Evolutionary conservation across 1,284 basidiomycete genomes (phyloP).

Genomic region (Baeospora myosura): DNA sequence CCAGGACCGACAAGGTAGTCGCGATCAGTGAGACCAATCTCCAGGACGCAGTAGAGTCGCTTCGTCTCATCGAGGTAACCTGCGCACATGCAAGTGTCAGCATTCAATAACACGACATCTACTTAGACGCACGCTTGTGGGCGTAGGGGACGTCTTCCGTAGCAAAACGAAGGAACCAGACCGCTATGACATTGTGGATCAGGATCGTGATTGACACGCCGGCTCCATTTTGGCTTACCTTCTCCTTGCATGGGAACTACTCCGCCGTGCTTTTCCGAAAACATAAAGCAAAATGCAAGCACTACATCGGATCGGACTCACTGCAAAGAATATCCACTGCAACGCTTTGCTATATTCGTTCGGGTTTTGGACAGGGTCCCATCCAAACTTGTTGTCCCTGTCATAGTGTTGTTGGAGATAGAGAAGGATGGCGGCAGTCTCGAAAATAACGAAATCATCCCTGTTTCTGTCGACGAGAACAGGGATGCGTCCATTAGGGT

Average conservation of each 20-base stretch:
- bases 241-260: conserved; percentile 75
- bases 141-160: conserved; percentile 62
- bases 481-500: conserved; percentile 63
- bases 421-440: conserved; percentile 59
- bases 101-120: neutral
- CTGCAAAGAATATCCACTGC: conserved; percentile 78
- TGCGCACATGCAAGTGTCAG: conserved; percentile 17
- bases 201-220: too few relatives aligned
- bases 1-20: conserved; percentile 64
- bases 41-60: conserved; percentile 70
- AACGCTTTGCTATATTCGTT: conserved; percentile 52
- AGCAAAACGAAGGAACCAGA: conserved; percentile 49
- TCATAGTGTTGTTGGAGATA: conserved; percentile 61
- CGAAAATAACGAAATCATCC: conserved; percentile 55
- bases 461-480: conserved; percentile 51
- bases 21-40: conserved; percentile 56
- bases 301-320: conserved; percentile 21
- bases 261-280: conserved; percentile 47
- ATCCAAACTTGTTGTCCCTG: conserved; percentile 48
- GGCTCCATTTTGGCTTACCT: too few relatives aligned
- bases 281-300: conserved; percentile 4
- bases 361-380: conserved; percentile 34
- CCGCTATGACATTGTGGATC: too few relatives aligned
- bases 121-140: conserved; percentile 39
- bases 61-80: conserved; percentile 74